Evolutionary conservation across 2,329 filamentous ascomycete species (phyloP), one percentile per base, ranked within the genome.

Genomic region (Colletotrichum sp.): DNA sequence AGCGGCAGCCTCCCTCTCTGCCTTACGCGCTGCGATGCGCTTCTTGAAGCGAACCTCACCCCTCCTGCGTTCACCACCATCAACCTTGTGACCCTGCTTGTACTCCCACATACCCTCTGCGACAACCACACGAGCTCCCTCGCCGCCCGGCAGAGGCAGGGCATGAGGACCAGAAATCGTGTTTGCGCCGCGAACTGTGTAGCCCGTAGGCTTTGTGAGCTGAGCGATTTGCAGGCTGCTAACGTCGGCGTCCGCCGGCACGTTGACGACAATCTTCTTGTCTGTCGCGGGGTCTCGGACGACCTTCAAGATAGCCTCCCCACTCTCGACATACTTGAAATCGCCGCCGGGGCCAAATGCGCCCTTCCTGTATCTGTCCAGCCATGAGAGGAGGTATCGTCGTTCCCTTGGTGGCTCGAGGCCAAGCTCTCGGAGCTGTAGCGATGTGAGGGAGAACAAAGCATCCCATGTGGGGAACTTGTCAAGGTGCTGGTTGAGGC

Each of bases 81-180:
- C 96, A 79, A 99, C 93, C 93, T 99, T 99, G 82, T 92, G 92
- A 32, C 97, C 96, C 81, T 93, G 91, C 83, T 91, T 93, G 81
- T 96, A 90, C 88, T 99, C 96, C 97, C 96, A 99, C 88, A 99
- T 94, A 12, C 96, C 96, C 84, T 98, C 96, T 72, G 93, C 92
- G 26, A 95, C 90, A 78, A 89, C 88, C 79, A 99, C 89, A 67
- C 89, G 88, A 13, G 93, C 94, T 10, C 92, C 92, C 55, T 87
- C 86, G 2, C 91, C 90, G 2, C 91, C 91, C 84, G 94, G 93
- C 32, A 96, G 82, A 6, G 92, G 92, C 82, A 93, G 88, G 8
- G 96, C 91, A 80, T 93, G 94, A 3, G 94, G 94, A 0, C 96
- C 96, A 26, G 89, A 89, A 79, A 99, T 95, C 34, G 90, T 92